Base-by-base conservation (phyloP, 257 asterid genomes). In the Datura wrightii region DNA sequence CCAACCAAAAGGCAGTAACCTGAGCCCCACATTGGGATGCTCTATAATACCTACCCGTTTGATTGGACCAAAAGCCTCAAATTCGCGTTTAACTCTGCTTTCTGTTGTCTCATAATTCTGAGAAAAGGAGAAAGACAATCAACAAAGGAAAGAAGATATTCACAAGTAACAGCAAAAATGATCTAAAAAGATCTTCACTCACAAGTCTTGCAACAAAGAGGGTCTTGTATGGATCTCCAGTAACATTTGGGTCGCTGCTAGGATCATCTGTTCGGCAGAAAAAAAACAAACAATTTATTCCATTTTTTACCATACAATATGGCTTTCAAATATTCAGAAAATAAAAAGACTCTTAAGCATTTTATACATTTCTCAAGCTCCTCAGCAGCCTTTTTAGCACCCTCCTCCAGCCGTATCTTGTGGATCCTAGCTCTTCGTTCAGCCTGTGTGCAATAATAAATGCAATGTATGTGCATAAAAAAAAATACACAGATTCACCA, bases 11-110 rank as follows among this genome's bases (percentile, higher is more conserved):
- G 84, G 78, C 87, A 90, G 88, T 87, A 93, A 94, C 93, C 97
- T 88, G 92, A 91, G 93, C 90, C 92, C 90, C 91, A 78, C 85
- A 83, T 70, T 79, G 83, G 97, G 97, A 90, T 87, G 85, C 93
- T 89, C 92, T 82, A 82, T 85, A 90, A 90, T 91, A 97, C 99
- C 98, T 96, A 96, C 99, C 99, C 97, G 94, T 93, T 97, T 97
- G 94, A 97, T 95, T 82, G 97, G 96, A 86, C 99, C 98, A 83
- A 91, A 97, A 85, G 98, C 96, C 97, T 97, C 99, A 89, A 97
- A 94, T 89, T 97, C 99, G 88, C 96, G 93, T 89, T 93, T 97
- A 93, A 97, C 88, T 89, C 94, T 91, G 97, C 97, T 97, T 89
- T 95, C 98, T 34, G 94, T 89, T 86, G 98, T 91, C 93, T 97